Evolutionary conservation across 139 green algal species (phyloP), one percentile per base, ranked within the genome.

Genomic region (Chlamydomonas asymmetrica): DNA sequence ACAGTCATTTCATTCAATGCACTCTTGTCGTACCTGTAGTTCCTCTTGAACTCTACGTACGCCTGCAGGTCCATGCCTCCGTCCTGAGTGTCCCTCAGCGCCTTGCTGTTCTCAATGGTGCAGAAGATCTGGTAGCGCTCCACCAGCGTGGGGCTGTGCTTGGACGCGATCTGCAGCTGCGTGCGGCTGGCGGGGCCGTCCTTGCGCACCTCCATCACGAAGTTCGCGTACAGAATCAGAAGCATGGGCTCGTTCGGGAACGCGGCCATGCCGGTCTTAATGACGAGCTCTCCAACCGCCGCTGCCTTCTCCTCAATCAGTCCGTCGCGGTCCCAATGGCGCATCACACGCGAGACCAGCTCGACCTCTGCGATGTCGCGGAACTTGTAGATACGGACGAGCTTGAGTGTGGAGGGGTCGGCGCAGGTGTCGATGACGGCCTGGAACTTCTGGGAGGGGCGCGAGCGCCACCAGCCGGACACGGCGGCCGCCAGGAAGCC

Each of bases 121-220:
- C 63, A 69, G 48, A 81, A 81, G 45, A 81, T 76, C 75, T 81
- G 70, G 69, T 84, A 84, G 2, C 71, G 43, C 32, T 87, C 48
- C 3, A 84, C 20, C 5, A 82, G 54, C 35, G n/a, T 57, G 3
- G 82, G 82, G 23, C 35, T 69, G 49, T 70, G 45, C 67, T 83
- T 81, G 25, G 31, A 27, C 7, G 76, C 77, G 48, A 82, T 62
- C 74, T 87, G 82, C 76, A 87, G 77, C 77, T 87, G 82, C 3
- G 82, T 87, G 49, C 77, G 68, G 7, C 49, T 73, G 4, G 70
- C 69, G 20, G 80, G 77, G 1, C 77, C 82, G 74, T 87, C 82
- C 27, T 82, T 80, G 5, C 62, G 54, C 1, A 84, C 70, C 45
- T 81, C 71, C 43, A 88, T 37, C 37, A 83, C 27, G 65, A 85